Evolutionary conservation across 345 rosid genomes (phyloP).

Genomic region (Heritiera littoralis): DNA sequence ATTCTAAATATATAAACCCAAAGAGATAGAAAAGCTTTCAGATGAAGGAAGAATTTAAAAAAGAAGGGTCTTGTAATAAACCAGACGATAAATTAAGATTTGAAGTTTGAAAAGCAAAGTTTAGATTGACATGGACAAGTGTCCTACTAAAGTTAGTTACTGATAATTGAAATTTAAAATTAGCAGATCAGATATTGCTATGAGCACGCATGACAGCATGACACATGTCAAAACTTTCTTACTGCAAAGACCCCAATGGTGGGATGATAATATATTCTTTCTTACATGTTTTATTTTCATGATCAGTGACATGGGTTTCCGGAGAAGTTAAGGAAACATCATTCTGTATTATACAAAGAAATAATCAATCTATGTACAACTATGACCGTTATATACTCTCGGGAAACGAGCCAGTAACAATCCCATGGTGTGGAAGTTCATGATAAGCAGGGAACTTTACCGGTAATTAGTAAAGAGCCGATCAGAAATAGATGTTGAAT

Average conservation of each 20-base stretch:
- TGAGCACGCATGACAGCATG: background rate
- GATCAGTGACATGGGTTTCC: slow-evolving; percentile 8
- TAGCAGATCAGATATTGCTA: background rate
- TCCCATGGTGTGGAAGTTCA: background rate
- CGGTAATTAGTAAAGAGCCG: background rate
- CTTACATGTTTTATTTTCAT: background rate
- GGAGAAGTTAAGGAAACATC: slow-evolving; percentile 37
- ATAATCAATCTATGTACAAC: slow-evolving; percentile 25
- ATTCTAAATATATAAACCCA: background rate
- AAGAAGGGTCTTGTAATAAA: background rate
- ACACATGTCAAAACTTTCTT: slow-evolving; percentile 17
- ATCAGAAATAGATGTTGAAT: background rate
- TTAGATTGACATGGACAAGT: slow-evolving; percentile 1
- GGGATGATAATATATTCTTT: background rate
- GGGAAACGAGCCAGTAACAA: background rate
- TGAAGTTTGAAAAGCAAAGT: background rate
- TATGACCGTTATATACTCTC: slow-evolving; percentile 16
- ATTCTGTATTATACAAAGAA: slow-evolving; percentile 15
- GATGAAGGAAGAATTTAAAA: background rate
- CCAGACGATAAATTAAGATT: background rate
- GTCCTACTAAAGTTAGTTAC: slow-evolving; percentile 5
- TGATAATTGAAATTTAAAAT: background rate
- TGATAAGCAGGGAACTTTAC: background rate
- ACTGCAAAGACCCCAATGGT: background rate
- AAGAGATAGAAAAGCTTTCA: slow-evolving; percentile 7